Conservation (phyloP, 164 flowering plant species). For the Cinnamomum micranthum region DNA sequence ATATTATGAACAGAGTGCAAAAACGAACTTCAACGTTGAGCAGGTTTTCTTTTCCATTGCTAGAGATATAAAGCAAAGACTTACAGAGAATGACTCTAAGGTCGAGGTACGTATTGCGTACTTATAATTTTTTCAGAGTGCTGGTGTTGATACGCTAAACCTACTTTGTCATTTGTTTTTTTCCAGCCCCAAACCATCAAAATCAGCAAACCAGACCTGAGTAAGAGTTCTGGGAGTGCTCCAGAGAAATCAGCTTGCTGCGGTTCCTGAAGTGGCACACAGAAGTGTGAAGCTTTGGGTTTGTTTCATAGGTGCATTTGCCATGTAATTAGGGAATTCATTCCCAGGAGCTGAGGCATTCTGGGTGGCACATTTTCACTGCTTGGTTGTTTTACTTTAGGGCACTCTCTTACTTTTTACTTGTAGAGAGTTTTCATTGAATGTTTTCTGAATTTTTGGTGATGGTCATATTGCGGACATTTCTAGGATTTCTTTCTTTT, state of each 20-base stretch:
- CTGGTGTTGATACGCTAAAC: no score
- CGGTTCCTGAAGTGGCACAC: constrained; percentile 25
- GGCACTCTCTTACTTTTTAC: not conserved
- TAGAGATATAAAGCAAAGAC: constrained; percentile 52
- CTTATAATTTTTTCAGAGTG: no score
- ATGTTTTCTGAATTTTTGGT: not conserved
- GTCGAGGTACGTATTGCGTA: constrained; percentile 26
- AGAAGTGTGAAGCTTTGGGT: not conserved
- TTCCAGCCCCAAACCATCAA: constrained; percentile 61
- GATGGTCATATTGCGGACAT: not conserved
- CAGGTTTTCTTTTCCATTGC: constrained; percentile 57
- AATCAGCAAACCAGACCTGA: constrained; percentile 56
- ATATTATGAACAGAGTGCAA: constrained; percentile 43
- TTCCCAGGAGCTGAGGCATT: not conserved
- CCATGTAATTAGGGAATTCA: not conserved
- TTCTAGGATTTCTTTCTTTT: not conserved
- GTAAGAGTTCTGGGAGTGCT: constrained; percentile 42
- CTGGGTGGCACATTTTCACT: not conserved
- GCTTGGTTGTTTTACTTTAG: not conserved
- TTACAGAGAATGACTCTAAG: constrained; percentile 43
- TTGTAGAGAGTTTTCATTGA: not conserved
- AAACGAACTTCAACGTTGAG: constrained; percentile 54
- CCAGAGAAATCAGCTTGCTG: constrained; percentile 66
- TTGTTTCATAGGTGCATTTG: not conserved
- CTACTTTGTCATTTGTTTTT: not conserved